Evolutionary conservation across 495 filamentous ascomycete species (phyloP).

Genomic region (Hyaloscypha bicolor): DNA sequence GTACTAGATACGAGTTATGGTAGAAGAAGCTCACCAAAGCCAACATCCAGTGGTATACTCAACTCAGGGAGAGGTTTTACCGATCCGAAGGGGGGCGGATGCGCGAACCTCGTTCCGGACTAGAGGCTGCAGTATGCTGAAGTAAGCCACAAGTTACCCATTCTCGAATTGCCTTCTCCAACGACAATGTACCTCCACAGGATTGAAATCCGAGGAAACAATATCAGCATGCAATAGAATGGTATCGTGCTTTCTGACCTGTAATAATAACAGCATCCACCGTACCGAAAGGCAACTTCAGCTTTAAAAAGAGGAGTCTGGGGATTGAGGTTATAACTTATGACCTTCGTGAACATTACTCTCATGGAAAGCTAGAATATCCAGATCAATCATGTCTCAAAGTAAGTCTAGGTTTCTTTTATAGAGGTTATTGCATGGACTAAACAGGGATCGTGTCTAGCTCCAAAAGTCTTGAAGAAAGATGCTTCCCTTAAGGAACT

Average conservation of each 20-base stretch:
- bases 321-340: not conserved
- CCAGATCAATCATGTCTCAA: not conserved
- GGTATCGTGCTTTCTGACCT: too few species aligned
- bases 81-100: not conserved
- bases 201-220: not conserved
- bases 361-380: not conserved
- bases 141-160: not conserved
- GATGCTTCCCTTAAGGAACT: too few species aligned
- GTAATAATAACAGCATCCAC: too few species aligned
- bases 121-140: not conserved
- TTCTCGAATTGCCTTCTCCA: not conserved
- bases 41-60: not conserved
- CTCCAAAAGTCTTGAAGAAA: too few species aligned
- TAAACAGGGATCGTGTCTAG: too few species aligned
- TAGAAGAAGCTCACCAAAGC: not conserved
- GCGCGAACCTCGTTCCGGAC: not conserved
- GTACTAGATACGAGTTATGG: not conserved
- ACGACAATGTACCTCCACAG: not conserved
- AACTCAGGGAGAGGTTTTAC: too few species aligned
- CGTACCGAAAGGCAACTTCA: too few species aligned
- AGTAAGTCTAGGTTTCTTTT: not conserved
- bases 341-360: not conserved
- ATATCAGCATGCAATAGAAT: too few species aligned
- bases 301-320: not conserved
- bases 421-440: too few species aligned